Base-by-base conservation (phyloP, 73 alveolate genomes). In the Diophrys sp. region DNA sequence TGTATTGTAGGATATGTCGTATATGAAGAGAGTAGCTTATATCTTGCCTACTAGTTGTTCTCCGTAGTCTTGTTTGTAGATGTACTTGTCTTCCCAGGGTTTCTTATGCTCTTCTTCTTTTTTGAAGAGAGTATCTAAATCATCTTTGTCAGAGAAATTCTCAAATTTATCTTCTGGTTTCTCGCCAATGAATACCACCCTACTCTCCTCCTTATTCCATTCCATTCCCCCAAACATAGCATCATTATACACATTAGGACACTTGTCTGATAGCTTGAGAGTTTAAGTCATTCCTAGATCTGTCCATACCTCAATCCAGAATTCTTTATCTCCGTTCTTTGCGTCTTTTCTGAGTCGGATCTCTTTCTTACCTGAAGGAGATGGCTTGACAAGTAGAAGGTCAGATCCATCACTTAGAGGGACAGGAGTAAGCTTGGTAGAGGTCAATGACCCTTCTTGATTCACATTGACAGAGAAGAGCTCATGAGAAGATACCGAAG, bases 191-290 rank as follows among this genome's bases (percentile, higher is more conserved):
- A n/a, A 8, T n/a, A n/a, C n/a, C n/a, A n/a, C n/a, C n/a, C n/a
- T n/a, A n/a, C n/a, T n/a, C n/a, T n/a, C n/a, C n/a, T n/a, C 88
- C 67, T 56, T 71, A 29, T 80, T 24, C 93, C 93, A 85, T 23
- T 56, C 23, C 23, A 79, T 68, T 23, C 89, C 85, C 31, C 93
- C 93, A 67, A 85, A 85, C 23, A 78, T 68, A 26, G 71, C 54
- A 54, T 85, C 84, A 69, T 85, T 85, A 77, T 85, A 79, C n/a
- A n/a, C n/a, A n/a, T n/a, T n/a, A n/a, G n/a, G n/a, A 31, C 18
- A 62, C 72, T 62, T 62, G 28, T 62, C 72, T 23, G 72, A 62
- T 2, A 62, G 11, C 72, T 62, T 62, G 11, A 53, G 24, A 14
- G 67, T 53, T 53, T 53, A 23, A 53, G 23, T 53, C 67, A 53